A percentile compares a stretch with the other conserved stretches of the same genome.
phyloP scores from a whole-genome alignment of 2,329 filamentous ascomycete species.

The Penicillium occitanis region DNA sequence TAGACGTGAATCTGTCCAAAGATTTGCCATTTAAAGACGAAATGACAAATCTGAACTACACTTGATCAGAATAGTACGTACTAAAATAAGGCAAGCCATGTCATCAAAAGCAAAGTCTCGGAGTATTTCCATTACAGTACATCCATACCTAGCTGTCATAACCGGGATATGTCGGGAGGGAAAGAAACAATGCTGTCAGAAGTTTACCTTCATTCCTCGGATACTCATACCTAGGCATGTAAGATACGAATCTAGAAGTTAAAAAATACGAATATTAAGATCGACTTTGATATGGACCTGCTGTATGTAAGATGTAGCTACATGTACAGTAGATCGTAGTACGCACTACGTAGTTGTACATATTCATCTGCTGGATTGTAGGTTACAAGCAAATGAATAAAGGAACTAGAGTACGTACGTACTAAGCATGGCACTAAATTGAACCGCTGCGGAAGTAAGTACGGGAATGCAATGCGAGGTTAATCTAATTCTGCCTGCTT shows the following conservation, averaged over 20 bases:
- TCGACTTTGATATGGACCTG: neutral
- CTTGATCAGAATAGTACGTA: neutral
- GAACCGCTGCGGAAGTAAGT: conserved; percentile 17
- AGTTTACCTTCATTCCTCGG: neutral
- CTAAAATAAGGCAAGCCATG: neutral
- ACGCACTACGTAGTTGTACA: neutral
- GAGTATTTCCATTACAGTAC: neutral
- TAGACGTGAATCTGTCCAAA: neutral
- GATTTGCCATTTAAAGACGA: conserved; percentile 3
- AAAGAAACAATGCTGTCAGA: neutral
- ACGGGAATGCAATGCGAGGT: conserved; percentile 27
- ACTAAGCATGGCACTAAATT: conserved; percentile 1
- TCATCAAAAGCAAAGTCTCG: neutral
- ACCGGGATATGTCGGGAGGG: conserved; percentile 10
- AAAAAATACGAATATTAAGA: neutral
- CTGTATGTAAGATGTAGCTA: neutral
- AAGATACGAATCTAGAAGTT: neutral
- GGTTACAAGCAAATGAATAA: neutral
- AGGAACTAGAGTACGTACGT: neutral
- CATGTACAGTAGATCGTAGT: neutral
- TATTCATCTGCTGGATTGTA: neutral
- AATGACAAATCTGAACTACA: conserved; percentile 8
- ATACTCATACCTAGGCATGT: neutral
- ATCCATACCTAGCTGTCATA: neutral
- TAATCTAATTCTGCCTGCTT: conserved; percentile 23